Conservation (phyloP, 1,284 basidiomycete genomes). For the Mycosarcoma maydis region DNA sequence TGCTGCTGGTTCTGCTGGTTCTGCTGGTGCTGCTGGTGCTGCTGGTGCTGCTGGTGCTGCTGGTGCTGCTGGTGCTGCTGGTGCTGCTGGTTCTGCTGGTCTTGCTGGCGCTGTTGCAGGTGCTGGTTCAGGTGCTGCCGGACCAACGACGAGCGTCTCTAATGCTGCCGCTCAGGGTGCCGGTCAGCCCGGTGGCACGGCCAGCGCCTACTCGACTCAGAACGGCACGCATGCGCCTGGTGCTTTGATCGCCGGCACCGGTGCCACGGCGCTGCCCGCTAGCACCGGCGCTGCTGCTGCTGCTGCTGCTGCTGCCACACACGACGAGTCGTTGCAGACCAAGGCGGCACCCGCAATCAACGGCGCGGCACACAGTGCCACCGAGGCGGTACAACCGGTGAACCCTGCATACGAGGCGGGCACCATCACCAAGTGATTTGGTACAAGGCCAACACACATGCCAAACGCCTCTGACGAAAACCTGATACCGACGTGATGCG, state of each 20-base stretch:
- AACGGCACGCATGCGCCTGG: constrained; percentile 34
- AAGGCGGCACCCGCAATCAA: constrained; percentile 47
- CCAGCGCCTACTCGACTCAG: constrained; percentile 35
- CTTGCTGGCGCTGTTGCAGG: constrained; percentile 12
- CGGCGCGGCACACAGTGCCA: constrained; percentile 32
- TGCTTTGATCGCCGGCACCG: constrained; percentile 35
- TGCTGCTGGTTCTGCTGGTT: constrained; percentile 6
- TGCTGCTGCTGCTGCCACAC: constrained; percentile 3
- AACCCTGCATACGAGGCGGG: constrained; percentile 40
- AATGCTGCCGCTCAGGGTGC: constrained; percentile 28
- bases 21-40: constrained; percentile 8
- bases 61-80: constrained; percentile 7
- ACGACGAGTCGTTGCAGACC: constrained; percentile 21
- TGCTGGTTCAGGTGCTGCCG: constrained; percentile 5
- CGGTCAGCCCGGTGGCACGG: constrained; percentile 31
- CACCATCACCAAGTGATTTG: constrained; percentile 23
- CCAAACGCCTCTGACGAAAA: too few species aligned
- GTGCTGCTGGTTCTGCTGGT: constrained; percentile 5
- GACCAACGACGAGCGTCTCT: constrained; percentile 16
- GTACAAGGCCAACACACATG: too few species aligned
- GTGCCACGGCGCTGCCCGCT: constrained; percentile 27
- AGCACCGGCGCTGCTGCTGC: constrained; percentile 1
- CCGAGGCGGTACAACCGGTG: constrained; percentile 32
- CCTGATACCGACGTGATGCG: constrained; percentile 38
- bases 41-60: constrained; percentile 15